These are phyloP conservation scores for Arthrobotrys megalospora DNA, from an alignment of 2,329 filamentous ascomycete genomes.

Conservation along the genomic window DNA sequence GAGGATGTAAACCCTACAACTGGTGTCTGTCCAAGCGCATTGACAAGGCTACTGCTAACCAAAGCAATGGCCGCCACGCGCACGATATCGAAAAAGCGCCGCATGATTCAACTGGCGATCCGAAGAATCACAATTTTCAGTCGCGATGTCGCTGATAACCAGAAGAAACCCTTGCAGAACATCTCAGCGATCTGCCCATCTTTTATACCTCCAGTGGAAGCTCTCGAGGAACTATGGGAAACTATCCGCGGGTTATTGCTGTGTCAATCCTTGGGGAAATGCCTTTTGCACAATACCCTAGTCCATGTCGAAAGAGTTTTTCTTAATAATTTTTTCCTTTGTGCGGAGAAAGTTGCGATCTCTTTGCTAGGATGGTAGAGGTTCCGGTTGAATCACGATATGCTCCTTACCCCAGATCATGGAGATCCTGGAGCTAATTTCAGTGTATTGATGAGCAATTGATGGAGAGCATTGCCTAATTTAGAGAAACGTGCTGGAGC, in stretches of 20 bases:
- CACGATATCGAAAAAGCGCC: slow-evolving; percentile 51
- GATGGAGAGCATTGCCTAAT: slow-evolving; percentile 46
- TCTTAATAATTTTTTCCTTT: slow-evolving; percentile 10
- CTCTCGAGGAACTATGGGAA: not conserved
- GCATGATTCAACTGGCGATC: slow-evolving; percentile 54
- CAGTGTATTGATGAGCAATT: not conserved
- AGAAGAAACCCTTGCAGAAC: slow-evolving; percentile 36
- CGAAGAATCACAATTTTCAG: slow-evolving; percentile 34
- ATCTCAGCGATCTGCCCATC: slow-evolving; percentile 27
- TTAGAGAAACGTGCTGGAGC: slow-evolving; percentile 39
- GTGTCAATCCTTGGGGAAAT: slow-evolving; percentile 13
- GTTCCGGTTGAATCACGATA: slow-evolving; percentile 49
- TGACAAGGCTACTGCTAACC: slow-evolving; percentile 49
- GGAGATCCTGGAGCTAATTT: slow-evolving; percentile 33
- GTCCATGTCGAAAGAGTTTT: slow-evolving; percentile 25
- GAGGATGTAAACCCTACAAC: slow-evolving; percentile 50
- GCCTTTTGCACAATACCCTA: slow-evolving; percentile 29
- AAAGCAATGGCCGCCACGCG: slow-evolving; percentile 52
- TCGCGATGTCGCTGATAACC: slow-evolving; percentile 42
- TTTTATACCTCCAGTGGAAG: slow-evolving; percentile 49
- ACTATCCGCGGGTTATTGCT: not conserved
- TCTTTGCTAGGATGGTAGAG: slow-evolving; percentile 25
- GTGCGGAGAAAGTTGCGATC: slow-evolving; percentile 22
- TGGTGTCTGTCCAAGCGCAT: slow-evolving; percentile 56
- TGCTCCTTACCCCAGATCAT: slow-evolving; percentile 54